Percentiles rank a stretch among this genome's conserved stretches.
These are phyloP conservation scores for Aspergillus ostianus DNA, from an alignment of 495 filamentous ascomycete genomes.

Conservation along the genomic window DNA sequence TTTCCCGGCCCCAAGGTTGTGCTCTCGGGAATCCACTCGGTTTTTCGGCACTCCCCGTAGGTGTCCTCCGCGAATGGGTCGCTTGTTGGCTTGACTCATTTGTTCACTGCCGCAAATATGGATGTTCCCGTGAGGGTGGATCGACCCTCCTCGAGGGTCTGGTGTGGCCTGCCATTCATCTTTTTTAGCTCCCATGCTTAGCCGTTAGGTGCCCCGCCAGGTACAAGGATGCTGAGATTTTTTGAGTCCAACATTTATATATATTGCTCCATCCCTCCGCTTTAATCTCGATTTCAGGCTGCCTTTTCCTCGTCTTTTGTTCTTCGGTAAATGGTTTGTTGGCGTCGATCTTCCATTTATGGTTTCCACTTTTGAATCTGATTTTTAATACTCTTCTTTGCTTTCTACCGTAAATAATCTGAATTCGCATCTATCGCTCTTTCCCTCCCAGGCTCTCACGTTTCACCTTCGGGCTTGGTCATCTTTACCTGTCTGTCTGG, in stretches of 20 bases:
- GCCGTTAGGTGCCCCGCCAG: conserved; percentile 2
- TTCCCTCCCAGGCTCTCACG: not conserved
- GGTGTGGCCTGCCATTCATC: not conserved
- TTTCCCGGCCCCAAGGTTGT: not conserved
- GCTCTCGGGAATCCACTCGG: not conserved
- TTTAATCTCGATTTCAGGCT: not conserved
- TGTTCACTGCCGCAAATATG: not conserved
- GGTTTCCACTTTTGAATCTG: not conserved
- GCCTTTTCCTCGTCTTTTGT: not conserved
- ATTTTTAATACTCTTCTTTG: not conserved
- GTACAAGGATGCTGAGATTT: conserved; percentile 3
- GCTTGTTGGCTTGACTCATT: not conserved
- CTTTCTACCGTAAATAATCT: not conserved
- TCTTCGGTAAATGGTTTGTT: not conserved
- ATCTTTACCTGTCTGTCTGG: not conserved
- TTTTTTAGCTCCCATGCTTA: conserved; percentile 20
- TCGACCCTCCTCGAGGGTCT: not conserved
- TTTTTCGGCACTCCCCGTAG: not conserved
- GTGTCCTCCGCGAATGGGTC: not conserved
- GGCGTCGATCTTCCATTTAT: not conserved
- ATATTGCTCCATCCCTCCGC: not conserved
- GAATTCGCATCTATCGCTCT: not conserved
- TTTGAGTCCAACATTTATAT: conserved; percentile 3
- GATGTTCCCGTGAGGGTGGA: conserved; percentile 3
- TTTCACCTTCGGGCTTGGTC: not conserved